phyloP scores from a whole-genome alignment of 2,329 filamentous ascomycete genomes.

The Penicillium griseofulvum region DNA sequence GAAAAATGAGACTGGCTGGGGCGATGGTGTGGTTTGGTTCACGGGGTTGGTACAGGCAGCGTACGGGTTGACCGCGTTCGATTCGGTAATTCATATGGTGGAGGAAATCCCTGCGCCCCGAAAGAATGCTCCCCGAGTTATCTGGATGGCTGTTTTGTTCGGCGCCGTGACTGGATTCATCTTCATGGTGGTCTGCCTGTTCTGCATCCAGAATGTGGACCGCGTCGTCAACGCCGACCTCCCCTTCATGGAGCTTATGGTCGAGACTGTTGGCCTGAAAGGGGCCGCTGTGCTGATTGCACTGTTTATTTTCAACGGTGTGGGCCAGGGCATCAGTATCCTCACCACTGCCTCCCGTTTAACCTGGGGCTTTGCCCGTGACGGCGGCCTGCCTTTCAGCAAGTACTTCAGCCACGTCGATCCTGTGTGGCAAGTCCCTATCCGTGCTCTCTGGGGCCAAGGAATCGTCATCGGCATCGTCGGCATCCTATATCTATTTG shows the following conservation, averaged over 20 bases:
- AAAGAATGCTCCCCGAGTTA: constrained; percentile 51
- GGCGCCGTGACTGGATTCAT: constrained; percentile 52
- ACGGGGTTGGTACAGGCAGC: constrained; percentile 57
- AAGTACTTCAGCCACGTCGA: constrained; percentile 48
- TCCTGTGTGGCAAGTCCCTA: constrained; percentile 52
- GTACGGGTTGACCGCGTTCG: constrained; percentile 58
- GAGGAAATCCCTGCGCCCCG: constrained; percentile 56
- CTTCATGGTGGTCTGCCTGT: constrained; percentile 54
- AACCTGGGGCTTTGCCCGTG: constrained; percentile 56
- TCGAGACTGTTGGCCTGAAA: constrained; percentile 40
- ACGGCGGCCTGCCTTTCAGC: constrained; percentile 50
- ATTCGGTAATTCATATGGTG: constrained; percentile 59
- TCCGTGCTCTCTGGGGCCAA: constrained; percentile 53
- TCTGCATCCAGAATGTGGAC: constrained; percentile 50
- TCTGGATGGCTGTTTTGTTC: constrained; percentile 53
- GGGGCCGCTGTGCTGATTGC: constrained; percentile 52
- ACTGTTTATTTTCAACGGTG: constrained; percentile 56
- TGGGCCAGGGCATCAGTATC: constrained; percentile 54
- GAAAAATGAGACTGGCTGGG: constrained; percentile 55
- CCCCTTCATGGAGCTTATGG: constrained; percentile 52
- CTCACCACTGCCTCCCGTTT: constrained; percentile 53
- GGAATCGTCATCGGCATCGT: constrained; percentile 48
- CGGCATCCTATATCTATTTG: constrained; percentile 57
- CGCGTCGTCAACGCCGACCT: constrained; percentile 43
- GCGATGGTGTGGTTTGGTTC: constrained; percentile 58